These are phyloP conservation scores for Polyporus tsugae DNA, from an alignment of 1,284 basidiomycete genomes.

Conservation along the genomic window DNA sequence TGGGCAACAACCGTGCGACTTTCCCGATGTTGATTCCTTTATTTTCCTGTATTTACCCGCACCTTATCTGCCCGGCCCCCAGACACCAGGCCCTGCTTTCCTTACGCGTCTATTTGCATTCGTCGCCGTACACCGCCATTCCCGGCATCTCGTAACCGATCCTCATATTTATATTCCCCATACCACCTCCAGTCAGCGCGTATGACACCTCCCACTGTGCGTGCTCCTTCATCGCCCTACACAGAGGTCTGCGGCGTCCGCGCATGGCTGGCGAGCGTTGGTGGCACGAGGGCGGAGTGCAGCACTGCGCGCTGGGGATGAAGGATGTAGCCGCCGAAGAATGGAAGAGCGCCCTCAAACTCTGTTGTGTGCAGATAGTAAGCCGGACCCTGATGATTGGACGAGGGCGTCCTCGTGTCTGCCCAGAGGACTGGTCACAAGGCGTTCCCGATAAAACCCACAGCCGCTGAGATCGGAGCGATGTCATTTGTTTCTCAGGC, in stretches of 20 bases:
- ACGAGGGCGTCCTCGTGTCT: conserved; percentile 35
- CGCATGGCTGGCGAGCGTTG: conserved; percentile 7
- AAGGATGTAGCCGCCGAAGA: conserved; percentile 26
- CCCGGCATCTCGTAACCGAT: conserved; percentile 29
- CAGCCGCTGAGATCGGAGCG: conserved; percentile 47
- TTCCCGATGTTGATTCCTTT: conserved; percentile 33
- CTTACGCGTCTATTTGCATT: conserved; percentile 21
- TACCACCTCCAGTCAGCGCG: conserved; percentile 20
- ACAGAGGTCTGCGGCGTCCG: neutral
- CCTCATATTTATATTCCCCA: conserved; percentile 20
- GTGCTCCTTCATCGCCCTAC: neutral
- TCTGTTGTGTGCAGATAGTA: conserved; percentile 22
- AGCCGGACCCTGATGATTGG: conserved; percentile 23
- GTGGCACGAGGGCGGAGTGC: conserved; percentile 13
- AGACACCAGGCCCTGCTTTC: conserved; percentile 19
- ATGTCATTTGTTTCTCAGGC: conserved; percentile 40
- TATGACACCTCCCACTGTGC: conserved; percentile 14
- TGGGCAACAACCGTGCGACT: conserved; percentile 38
- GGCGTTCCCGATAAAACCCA: conserved; percentile 37
- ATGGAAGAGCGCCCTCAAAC: conserved; percentile 35
- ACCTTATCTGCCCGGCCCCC: conserved; percentile 31
- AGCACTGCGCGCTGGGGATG: conserved; percentile 13
- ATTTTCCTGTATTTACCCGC: conserved; percentile 30
- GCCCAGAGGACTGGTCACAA: conserved; percentile 36
- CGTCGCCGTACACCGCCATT: conserved; percentile 26